Evolutionary conservation across 495 filamentous ascomycete species (phyloP), one percentile per base, ranked within the genome.

Genomic region (Collariella sp.): DNA sequence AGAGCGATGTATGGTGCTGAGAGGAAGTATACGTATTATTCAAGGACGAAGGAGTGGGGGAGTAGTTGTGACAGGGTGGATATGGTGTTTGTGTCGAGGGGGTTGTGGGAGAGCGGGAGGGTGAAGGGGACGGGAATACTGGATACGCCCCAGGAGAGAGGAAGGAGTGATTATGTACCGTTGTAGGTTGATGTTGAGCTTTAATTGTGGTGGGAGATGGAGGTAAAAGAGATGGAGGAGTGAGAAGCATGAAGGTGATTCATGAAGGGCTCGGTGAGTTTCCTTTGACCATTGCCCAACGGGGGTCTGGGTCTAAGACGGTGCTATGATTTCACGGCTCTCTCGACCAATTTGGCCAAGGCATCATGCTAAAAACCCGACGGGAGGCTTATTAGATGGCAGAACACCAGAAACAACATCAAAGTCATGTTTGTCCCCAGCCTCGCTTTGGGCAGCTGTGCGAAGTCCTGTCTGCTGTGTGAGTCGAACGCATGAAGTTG

Each of bases 11-110:
- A 60, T 6, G 60, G 62, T 9, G 22, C 34, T 15, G 63, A 60
- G 60, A 66, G 61, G 54, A 56, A 58, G 23, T 70, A 68, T 51
- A 70, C 61, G 9, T 72, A 68, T 46, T 56, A 61, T 35, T 61
- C 70, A 6, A 52, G 65, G n/a, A 47, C 35, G 2, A 57, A 43
- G 44, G 40, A 61, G 2, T 72, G 70, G 70, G 71, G 66, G 7
- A 59, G 20, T 5, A 69, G 69, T 10, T 66, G 67, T 33, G 69
- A 72, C 48, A 57, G 70, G 47, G 70, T 74, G 15, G 71, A 74
- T 56, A 45, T 72, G 63, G 45, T 67, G 6, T 38, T 72, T 35
- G 59, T 64, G 18, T 66, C 59, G 13, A 55, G 52, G 44, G 46
- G 46, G 34, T 13, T 69, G 40, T 58, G 47, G 45, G 55, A 44